Evolutionary conservation across 2,329 filamentous ascomycete genomes (phyloP).

Genomic region (Colletotrichum sp.): DNA sequence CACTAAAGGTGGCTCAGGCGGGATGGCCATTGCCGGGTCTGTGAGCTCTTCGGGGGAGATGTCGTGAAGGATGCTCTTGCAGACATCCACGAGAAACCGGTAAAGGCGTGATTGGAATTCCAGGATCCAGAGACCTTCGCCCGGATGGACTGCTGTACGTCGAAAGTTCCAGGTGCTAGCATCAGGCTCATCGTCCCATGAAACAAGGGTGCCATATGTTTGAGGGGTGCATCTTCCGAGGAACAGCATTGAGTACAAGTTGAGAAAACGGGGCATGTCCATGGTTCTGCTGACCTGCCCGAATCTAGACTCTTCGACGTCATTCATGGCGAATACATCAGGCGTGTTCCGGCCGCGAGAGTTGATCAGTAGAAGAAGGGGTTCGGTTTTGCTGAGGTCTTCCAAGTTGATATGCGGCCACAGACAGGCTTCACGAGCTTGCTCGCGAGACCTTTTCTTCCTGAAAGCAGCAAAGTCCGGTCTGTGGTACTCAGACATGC

Average conservation of each 20-base stretch:
- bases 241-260: constrained; percentile 38
- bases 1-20: constrained; percentile 40
- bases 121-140: constrained; percentile 54
- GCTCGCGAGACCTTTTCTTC: not conserved
- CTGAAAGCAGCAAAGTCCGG: constrained; percentile 51
- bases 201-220: constrained; percentile 41
- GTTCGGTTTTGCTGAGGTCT: constrained; percentile 50
- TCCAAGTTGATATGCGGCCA: constrained; percentile 65
- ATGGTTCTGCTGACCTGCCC: constrained; percentile 30
- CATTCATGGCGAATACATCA: constrained; percentile 50
- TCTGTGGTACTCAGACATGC: constrained; percentile 53
- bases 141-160: constrained; percentile 35
- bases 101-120: constrained; percentile 55
- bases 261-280: constrained; percentile 28
- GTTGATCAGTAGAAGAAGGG: constrained; percentile 57
- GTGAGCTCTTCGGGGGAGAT: constrained; percentile 36
- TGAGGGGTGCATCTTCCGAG: constrained; percentile 28
- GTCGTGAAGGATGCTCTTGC: constrained; percentile 56
- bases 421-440: constrained; percentile 39
- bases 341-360: constrained; percentile 53
- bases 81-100: constrained; percentile 54
- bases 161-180: constrained; percentile 37
- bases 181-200: constrained; percentile 37
- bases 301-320: constrained; percentile 39
- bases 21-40: constrained; percentile 33